A percentile compares a stretch with the other conserved stretches of the same genome.
Evolutionary conservation across 345 rosid genomes (phyloP).

Genomic region (Garcia nutans): DNA sequence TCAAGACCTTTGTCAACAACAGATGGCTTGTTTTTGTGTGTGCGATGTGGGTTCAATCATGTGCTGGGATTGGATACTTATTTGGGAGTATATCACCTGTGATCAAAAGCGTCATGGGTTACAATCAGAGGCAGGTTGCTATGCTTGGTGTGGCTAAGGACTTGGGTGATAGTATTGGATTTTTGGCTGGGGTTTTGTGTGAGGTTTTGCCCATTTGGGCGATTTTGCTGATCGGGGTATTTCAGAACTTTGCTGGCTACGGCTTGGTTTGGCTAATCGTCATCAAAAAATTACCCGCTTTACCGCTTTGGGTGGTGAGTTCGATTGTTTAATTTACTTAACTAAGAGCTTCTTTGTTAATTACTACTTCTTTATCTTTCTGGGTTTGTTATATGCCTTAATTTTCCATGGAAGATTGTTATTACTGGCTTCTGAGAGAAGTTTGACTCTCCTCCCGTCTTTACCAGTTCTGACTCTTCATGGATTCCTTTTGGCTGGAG

Average conservation of each 20-base stretch:
- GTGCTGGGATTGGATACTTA: conserved; percentile 77
- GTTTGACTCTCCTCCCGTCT: background rate
- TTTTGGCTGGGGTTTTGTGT: conserved; percentile 58
- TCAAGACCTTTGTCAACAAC: conserved; percentile 40
- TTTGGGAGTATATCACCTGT: conserved; percentile 85
- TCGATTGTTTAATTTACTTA: background rate
- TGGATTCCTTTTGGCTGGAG: background rate
- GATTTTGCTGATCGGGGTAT: conserved; percentile 52
- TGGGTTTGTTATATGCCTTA: background rate
- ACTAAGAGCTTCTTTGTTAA: background rate
- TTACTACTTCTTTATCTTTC: conserved; percentile 1
- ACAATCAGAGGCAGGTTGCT: conserved; percentile 76
- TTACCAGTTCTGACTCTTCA: background rate
- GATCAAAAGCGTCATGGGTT: conserved; percentile 59
- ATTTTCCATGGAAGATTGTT: background rate
- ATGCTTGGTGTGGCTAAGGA: conserved; percentile 80
- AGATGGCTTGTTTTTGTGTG: conserved; percentile 87
- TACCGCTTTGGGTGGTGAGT: conserved; percentile 92
- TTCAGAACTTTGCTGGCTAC: conserved; percentile 65
- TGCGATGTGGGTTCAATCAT: conserved; percentile 77
- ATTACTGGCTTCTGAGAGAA: background rate
- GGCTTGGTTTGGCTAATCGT: conserved; percentile 71
- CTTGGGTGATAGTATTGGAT: conserved; percentile 69
- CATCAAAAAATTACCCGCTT: conserved; percentile 45
- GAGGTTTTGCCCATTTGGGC: conserved; percentile 65